A percentile compares a stretch with the other conserved stretches of the same genome.
Conservation (phyloP, 192 early-diverging fungal genomes). For the Coemansia guatemalensis region DNA sequence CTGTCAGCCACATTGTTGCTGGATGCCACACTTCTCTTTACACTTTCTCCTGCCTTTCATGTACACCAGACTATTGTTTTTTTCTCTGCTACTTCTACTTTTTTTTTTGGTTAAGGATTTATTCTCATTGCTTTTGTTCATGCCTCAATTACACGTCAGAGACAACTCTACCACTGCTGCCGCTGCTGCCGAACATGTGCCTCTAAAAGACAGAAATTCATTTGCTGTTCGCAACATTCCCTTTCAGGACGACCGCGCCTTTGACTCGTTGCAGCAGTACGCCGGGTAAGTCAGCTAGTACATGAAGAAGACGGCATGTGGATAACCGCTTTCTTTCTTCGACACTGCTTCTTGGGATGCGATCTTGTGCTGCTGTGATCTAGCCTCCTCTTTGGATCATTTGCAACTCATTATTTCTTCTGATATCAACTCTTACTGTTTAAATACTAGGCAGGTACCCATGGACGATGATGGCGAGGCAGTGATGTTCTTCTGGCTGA, state of each 20-base stretch:
- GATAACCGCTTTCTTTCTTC: neutral
- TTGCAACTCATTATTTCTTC: neutral
- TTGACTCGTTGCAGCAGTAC: conserved; percentile 34
- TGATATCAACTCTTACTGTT: conserved; percentile 2
- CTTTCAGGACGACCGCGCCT: conserved; percentile 36
- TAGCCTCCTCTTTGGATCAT: neutral
- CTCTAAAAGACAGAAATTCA: conserved; percentile 20
- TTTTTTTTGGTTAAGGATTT: conserved; percentile 1
- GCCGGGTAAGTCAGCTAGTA: conserved; percentile 26
- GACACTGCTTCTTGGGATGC: neutral
- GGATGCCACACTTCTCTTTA: neutral
- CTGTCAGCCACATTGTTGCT: neutral
- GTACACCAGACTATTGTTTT: neutral
- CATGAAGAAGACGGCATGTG: neutral
- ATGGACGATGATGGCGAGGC: conserved; percentile 27
- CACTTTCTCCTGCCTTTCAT: neutral
- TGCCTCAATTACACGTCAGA: neutral
- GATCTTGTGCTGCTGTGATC: neutral
- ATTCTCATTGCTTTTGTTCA: neutral
- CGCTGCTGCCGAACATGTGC: neutral
- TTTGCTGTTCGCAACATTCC: conserved; percentile 29
- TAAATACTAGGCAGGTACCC: conserved; percentile 32
- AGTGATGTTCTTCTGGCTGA: conserved; percentile 56
- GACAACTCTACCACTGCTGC: neutral
- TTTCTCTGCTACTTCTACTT: neutral